Evolutionary conservation across 169 alveolate species (phyloP), one percentile per base, ranked within the genome.

Genomic region (Plasmodium cynomolgi): DNA sequence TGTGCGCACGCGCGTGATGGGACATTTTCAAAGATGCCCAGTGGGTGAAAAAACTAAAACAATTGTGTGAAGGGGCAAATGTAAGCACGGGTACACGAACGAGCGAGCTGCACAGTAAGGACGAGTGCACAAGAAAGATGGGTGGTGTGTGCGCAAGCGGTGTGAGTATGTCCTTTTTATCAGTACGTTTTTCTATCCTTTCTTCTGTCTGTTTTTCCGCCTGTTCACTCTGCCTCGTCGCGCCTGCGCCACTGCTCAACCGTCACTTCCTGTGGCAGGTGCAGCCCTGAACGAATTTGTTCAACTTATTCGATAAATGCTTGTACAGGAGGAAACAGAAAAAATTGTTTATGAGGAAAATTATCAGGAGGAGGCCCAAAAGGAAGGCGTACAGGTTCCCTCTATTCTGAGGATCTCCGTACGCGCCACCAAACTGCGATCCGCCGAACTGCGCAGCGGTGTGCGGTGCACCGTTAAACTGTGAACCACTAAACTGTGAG

Each of bases 311-410:
- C 37, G 77, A 68, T 68, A 68, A 68, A 68, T 68, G 77, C 77
- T 68, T 68, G 77, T 68, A 68, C 77, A 68, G 2, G 37, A 68
- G 77, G 37, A 68, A 68, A 68, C 77, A 68, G 77, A 68, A 68
- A 68, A 68, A 68, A 68, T 68, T 68, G 41, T 26, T 68, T 68
- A 68, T 26, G n/a, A 68, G 41, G 77, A 68, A 68, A 26, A 68
- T 5, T 7, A 68, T 68, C 31, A 68, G 37, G 37, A 68, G 13
- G 37, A 68, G 17, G 37, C 31, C 39, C n/a, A 68, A 26, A 26
- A 68, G 41, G 37, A 68, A 7, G 77, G 39, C 77, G 41, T 29
- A 68, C 37, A 68, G 37, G 2, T 68, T 68, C 37, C 77, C 37
- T 20, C 15, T 68, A 23, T 68, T 23, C n/a, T 68, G 77, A 8